Evolutionary conservation across 345 rosid species (phyloP).

Genomic region (Populus deltoides): DNA sequence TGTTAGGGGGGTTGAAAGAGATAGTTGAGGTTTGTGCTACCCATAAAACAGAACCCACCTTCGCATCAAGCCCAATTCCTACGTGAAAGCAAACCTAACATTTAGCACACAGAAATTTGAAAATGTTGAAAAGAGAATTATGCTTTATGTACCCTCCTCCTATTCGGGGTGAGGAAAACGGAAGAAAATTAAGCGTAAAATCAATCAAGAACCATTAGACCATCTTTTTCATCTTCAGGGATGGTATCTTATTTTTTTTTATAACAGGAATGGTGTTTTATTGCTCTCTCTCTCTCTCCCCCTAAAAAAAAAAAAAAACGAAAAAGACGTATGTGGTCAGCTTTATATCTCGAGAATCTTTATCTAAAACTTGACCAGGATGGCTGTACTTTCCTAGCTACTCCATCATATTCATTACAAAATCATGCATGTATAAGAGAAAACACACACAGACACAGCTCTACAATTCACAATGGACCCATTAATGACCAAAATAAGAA

Average conservation of each 20-base stretch:
- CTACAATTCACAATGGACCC: neutral
- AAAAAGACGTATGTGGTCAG: neutral
- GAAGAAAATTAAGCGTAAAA: neutral
- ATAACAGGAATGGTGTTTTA: neutral
- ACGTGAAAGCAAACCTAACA: neutral
- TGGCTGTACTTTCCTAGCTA: neutral
- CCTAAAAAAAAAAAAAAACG: too few relatives aligned
- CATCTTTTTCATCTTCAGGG: neutral
- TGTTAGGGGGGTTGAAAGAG: too few relatives aligned
- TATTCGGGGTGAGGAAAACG: neutral
- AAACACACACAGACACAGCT: too few relatives aligned
- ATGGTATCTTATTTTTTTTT: neutral
- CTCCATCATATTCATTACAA: neutral
- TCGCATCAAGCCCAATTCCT: neutral
- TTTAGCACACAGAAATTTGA: neutral
- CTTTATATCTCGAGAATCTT: neutral
- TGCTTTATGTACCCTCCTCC: neutral
- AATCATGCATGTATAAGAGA: neutral
- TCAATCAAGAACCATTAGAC: neutral
- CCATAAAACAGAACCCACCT: neutral
- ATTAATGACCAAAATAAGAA: neutral
- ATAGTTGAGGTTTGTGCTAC: neutral
- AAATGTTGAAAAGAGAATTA: neutral
- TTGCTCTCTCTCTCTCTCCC: too few relatives aligned
- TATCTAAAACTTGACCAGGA: neutral